Evolutionary conservation across 768 basidiomycete species (phyloP).

Genomic region (Candolleomyces eurysporus): DNA sequence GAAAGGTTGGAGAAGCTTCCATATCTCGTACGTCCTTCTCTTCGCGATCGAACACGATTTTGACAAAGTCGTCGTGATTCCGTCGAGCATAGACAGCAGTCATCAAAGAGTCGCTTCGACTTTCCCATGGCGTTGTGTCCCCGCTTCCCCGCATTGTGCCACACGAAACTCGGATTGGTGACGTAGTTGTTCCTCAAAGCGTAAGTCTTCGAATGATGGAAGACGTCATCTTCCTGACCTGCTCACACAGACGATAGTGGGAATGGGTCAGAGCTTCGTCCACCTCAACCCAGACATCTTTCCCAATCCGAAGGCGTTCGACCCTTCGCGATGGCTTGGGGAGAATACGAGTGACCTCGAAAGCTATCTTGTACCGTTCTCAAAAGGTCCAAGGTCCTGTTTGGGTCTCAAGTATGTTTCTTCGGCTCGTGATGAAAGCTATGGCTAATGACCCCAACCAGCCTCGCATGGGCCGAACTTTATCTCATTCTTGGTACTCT

Average conservation of each 20-base stretch:
- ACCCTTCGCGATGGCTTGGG: slow-evolving; percentile 43
- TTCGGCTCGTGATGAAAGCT: neutral
- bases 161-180: slow-evolving; percentile 30
- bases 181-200: slow-evolving; percentile 33
- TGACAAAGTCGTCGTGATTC: neutral
- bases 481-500: slow-evolving; percentile 39
- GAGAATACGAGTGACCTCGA: slow-evolving; percentile 34
- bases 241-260: slow-evolving; percentile 34
- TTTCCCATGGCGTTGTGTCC: slow-evolving; percentile 37
- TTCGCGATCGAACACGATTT: neutral
- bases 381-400: slow-evolving; percentile 44
- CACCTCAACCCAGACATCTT: slow-evolving; percentile 40
- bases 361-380: slow-evolving; percentile 40
- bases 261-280: slow-evolving; percentile 37
- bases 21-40: slow-evolving; percentile 36
- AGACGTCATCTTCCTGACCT: neutral
- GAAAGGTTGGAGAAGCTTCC: slow-evolving; percentile 44
- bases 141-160: slow-evolving; percentile 39
- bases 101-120: slow-evolving; percentile 44
- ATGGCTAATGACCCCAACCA: slow-evolving; percentile 11
- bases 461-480: slow-evolving; percentile 44
- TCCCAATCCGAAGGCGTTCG: slow-evolving; percentile 35
- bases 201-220: slow-evolving; percentile 20
- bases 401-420: slow-evolving; percentile 40
- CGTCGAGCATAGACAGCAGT: slow-evolving; percentile 38